Evolutionary conservation across 768 basidiomycete species (phyloP).

Genomic region (Brasilioporus rufonigricans): DNA sequence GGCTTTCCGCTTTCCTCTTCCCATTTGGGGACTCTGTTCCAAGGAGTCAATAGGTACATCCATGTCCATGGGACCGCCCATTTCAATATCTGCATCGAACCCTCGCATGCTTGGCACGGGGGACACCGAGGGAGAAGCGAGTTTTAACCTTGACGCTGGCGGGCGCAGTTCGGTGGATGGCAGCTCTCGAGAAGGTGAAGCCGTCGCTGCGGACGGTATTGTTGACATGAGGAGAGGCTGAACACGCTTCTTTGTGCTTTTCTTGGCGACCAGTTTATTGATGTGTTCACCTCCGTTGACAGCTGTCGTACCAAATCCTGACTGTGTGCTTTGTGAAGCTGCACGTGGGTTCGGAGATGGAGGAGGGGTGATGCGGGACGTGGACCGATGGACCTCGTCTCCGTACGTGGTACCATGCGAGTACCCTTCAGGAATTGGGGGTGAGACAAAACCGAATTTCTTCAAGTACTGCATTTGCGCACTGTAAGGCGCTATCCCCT

Average conservation of each 20-base stretch:
- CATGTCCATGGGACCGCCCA: constrained; percentile 49
- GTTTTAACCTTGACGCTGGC: constrained; percentile 26
- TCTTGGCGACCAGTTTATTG: constrained; percentile 74
- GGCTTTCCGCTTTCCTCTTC: constrained; percentile 53
- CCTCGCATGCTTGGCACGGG: constrained; percentile 50
- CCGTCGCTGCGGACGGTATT: constrained; percentile 36
- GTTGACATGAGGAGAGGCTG: constrained; percentile 42
- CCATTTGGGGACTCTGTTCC: constrained; percentile 40
- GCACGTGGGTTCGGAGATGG: constrained; percentile 42
- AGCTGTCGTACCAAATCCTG: constrained; percentile 40
- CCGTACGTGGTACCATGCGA: constrained; percentile 46
- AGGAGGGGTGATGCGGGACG: constrained; percentile 44
- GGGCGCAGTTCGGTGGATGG: constrained; percentile 15
- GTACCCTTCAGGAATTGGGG: constrained; percentile 68
- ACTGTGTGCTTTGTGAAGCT: constrained; percentile 33
- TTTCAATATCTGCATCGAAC: constrained; percentile 41
- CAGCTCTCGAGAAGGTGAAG: constrained; percentile 11
- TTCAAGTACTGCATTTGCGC: constrained; percentile 78
- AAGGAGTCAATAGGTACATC: constrained; percentile 55
- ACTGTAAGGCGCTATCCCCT: constrained; percentile 72
- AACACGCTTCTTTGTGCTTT: constrained; percentile 67
- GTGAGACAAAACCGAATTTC: constrained; percentile 73
- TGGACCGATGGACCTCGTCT: constrained; percentile 20
- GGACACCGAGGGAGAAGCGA: constrained; percentile 37
- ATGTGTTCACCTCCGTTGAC: constrained; percentile 55